phyloP scores from a whole-genome alignment of 2,329 filamentous ascomycete genomes.

The Pseudopithomyces maydicus region DNA sequence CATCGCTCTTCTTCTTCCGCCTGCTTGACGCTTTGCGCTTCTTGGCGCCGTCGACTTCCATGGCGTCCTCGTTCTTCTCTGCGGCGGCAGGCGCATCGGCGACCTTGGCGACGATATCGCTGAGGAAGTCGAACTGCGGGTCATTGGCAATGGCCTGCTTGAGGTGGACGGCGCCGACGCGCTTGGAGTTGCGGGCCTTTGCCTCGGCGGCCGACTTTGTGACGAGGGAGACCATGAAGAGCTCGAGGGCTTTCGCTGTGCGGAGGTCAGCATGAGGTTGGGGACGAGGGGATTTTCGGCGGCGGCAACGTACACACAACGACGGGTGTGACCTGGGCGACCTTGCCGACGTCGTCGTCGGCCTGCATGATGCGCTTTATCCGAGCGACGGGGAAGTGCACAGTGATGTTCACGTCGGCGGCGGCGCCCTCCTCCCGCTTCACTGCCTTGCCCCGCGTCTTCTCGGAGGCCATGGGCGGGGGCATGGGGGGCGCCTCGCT shows the following conservation, averaged over 20 bases:
- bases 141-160: constrained; percentile 88
- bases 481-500: constrained; percentile 14
- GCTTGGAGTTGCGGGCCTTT: constrained; percentile 80
- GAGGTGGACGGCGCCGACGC: constrained; percentile 87
- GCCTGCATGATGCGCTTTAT: constrained; percentile 99
- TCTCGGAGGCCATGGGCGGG: constrained; percentile 12
- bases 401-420: constrained; percentile 76
- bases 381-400: constrained; percentile 93
- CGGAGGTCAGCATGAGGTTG: not conserved
- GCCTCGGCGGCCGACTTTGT: constrained; percentile 86
- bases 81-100: constrained; percentile 61
- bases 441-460: constrained; percentile 29
- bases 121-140: constrained; percentile 92
- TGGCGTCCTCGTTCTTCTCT: constrained; percentile 52
- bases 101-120: constrained; percentile 87
- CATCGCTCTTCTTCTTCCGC: constrained; percentile 46
- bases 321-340: constrained; percentile 95
- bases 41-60: constrained; percentile 46
- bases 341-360: constrained; percentile 97
- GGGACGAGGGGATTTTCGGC: not conserved
- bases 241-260: constrained; percentile 85
- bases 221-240: constrained; percentile 97
- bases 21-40: constrained; percentile 49
- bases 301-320: constrained; percentile 70
- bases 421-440: constrained; percentile 25